A percentile compares a stretch with the other conserved stretches of the same genome.
Conservation (phyloP, 768 basidiomycete genomes). For the Lactarius evosmus region DNA sequence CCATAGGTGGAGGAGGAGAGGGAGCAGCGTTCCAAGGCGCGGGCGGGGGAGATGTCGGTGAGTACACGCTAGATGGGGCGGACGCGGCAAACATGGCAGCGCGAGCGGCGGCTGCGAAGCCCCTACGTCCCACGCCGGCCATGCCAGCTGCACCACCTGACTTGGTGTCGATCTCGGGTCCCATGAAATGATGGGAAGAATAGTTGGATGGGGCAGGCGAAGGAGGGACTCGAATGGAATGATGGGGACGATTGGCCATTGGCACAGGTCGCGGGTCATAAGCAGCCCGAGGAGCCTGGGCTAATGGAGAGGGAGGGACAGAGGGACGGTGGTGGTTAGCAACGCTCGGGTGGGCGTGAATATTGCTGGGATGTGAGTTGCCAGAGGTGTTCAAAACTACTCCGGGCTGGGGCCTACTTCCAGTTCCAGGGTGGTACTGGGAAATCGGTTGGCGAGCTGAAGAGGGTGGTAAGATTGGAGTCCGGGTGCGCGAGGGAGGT, state of each 20-base stretch:
- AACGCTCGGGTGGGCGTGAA: slow-evolving; percentile 31
- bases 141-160: slow-evolving; percentile 76
- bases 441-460: neutral
- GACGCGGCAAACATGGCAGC: slow-evolving; percentile 48
- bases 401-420: neutral
- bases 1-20: slow-evolving; percentile 32
- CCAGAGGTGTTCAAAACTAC: neutral
- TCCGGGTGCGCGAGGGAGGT: slow-evolving; percentile 9
- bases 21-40: slow-evolving; percentile 3
- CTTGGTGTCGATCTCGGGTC: slow-evolving; percentile 60
- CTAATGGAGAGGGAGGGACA: slow-evolving; percentile 11
- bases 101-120: slow-evolving; percentile 71
- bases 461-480: neutral
- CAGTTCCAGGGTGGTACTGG: neutral
- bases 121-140: slow-evolving; percentile 87
- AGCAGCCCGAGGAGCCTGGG: neutral
- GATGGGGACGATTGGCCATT: neutral
- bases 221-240: slow-evolving; percentile 5
- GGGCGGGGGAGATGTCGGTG: slow-evolving; percentile 5
- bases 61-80: slow-evolving; percentile 8
- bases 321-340: slow-evolving; percentile 16
- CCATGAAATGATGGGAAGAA: slow-evolving; percentile 2
- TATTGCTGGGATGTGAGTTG: slow-evolving; percentile 8
- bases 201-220: slow-evolving; percentile 21
- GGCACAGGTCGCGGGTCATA: slow-evolving; percentile 13